Evolutionary conservation across 2,329 filamentous ascomycete genomes (phyloP), one percentile per base, ranked within the genome.

Genomic region (Alternaria alternata): DNA sequence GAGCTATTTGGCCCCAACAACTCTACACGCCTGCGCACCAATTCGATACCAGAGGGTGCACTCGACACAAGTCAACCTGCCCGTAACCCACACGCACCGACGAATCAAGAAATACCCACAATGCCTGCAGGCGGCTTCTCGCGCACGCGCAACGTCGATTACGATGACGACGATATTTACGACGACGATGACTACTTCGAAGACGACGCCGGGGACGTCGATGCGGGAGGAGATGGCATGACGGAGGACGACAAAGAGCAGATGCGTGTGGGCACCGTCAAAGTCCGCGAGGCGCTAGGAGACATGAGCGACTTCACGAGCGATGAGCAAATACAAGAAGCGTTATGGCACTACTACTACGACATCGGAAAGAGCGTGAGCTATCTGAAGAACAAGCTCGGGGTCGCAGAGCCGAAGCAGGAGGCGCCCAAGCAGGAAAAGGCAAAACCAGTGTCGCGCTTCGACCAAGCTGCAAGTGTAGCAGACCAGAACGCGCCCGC

Each of bases 331-430:
- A 94, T 97, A 63, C 88, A 96, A 76, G 94, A 98, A 62, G 87
- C 94, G 0, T 80, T 99, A 16, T 98, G 93, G 93, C 88, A 99
- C 79, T 97, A 97, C 79, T 98, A 94, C 78, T 98, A 94, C 76
- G 94, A 99, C 71, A 84, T 97, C 30, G 90, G 89, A 58, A 97
- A 97, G 79, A 88, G 92, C 1, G 90, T 96, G 38, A 84, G 86
- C 57, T 97, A 96, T 74, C 80, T 99, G 59, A 86, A 88, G 64
- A 91, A 89, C 84, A 89, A 68, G 43, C 28, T 59, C 3, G 59
- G 59, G 4, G 24, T 44, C 38, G 54, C 67, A 72, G 44, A 67
- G 22, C 69, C 71, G 3, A 77, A 72, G 60, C 54, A 66, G 24
- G 63, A 67, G 7, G 36, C 69, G 32, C 68, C 73, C 12, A 79